Evolutionary conservation across 805 yeast species (phyloP).

Genomic region (Sporopachydermia lactativora): DNA sequence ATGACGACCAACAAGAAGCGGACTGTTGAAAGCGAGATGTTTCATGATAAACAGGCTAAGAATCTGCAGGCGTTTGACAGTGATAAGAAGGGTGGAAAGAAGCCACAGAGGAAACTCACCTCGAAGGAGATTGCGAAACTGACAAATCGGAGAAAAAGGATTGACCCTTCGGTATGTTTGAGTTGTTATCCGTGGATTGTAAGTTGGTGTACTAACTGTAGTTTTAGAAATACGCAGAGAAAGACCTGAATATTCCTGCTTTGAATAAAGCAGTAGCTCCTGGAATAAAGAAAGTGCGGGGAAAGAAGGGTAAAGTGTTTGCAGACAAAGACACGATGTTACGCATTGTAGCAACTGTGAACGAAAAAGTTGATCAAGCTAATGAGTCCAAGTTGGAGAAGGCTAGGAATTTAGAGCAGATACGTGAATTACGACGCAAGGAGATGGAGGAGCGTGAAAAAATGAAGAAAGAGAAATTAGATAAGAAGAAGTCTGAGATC

Average conservation of each 20-base stretch:
- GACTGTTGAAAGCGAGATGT: slow-evolving; percentile 50
- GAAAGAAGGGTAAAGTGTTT: slow-evolving; percentile 77
- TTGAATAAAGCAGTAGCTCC: slow-evolving; percentile 78
- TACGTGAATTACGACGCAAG: slow-evolving; percentile 72
- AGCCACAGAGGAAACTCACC: slow-evolving; percentile 46
- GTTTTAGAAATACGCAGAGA: slow-evolving; percentile 40
- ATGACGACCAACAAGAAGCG: slow-evolving; percentile 38
- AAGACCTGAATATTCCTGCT: slow-evolving; percentile 64
- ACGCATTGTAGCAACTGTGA: slow-evolving; percentile 66
- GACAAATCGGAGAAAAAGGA: slow-evolving; percentile 4
- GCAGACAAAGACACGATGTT: slow-evolving; percentile 60
- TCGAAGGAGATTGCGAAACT: slow-evolving; percentile 33
- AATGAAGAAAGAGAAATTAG: slow-evolving; percentile 51
- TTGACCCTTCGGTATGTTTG: neutral
- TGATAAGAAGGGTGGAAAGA: slow-evolving; percentile 34
- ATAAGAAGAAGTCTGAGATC: slow-evolving; percentile 64
- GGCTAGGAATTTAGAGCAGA: slow-evolving; percentile 76
- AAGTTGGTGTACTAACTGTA: neutral
- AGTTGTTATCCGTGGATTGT: neutral
- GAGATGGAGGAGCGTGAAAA: slow-evolving; percentile 80
- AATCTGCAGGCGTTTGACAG: slow-evolving; percentile 35
- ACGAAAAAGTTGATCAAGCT: slow-evolving; percentile 63
- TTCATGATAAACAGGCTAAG: slow-evolving; percentile 51
- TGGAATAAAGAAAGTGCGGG: slow-evolving; percentile 61
- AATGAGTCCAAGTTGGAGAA: slow-evolving; percentile 86